These are phyloP conservation scores for Trypanosoma melophagium DNA, from an alignment of 208 protist genomes.

Conservation along the genomic window DNA sequence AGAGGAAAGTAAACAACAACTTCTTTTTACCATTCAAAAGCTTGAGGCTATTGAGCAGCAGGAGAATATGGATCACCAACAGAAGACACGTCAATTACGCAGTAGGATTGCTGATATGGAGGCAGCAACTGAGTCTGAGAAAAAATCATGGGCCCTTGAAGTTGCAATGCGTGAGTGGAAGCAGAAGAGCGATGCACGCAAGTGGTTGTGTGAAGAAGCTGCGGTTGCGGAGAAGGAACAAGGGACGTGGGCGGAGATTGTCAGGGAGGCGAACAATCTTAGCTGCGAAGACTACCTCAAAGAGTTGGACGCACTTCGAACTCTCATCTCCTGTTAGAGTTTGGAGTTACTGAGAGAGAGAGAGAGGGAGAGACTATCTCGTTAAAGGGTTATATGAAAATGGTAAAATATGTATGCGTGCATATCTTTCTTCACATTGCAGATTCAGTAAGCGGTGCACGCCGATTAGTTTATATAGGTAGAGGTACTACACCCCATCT, in stretches of 20 bases:
- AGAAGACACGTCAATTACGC: constrained; percentile 41
- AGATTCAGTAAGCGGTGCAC: too few relatives aligned
- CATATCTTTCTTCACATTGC: not conserved
- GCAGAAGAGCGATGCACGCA: constrained; percentile 55
- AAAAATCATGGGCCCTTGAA: constrained; percentile 78
- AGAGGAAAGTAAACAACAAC: constrained; percentile 53
- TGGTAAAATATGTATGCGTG: not conserved
- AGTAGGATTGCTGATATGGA: constrained; percentile 48
- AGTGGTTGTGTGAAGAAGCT: constrained; percentile 59
- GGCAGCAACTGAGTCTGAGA: constrained; percentile 58
- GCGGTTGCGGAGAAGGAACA: constrained; percentile 57
- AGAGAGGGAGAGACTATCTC: not conserved
- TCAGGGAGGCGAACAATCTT: constrained; percentile 63
- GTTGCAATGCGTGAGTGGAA: constrained; percentile 68
- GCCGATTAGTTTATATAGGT: too few relatives aligned
- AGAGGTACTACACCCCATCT: too few relatives aligned
- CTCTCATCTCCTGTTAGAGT: constrained; percentile 25
- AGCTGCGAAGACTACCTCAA: constrained; percentile 45
- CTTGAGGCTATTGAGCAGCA: constrained; percentile 43
- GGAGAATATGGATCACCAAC: constrained; percentile 49
- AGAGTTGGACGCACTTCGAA: constrained; percentile 43
- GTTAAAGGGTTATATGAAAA: too few relatives aligned
- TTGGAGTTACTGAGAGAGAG: not conserved
- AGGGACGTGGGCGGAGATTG: constrained; percentile 59
- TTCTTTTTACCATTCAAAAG: constrained; percentile 47